Evolutionary conservation across 768 basidiomycete species (phyloP).

Genomic region (Nevesoporus exiguus): DNA sequence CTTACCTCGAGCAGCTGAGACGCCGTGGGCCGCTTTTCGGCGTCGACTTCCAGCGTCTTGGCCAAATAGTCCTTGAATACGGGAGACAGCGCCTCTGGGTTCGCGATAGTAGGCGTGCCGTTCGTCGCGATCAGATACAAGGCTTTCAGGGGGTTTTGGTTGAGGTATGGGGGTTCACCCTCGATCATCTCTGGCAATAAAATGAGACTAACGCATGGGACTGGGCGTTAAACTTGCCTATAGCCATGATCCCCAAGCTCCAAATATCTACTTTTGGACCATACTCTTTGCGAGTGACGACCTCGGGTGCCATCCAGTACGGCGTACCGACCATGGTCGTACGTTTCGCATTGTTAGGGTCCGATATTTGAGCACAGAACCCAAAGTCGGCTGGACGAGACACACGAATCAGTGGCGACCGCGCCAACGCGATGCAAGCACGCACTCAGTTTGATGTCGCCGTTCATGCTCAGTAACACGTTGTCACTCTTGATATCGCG

Average conservation of each 20-base stretch:
- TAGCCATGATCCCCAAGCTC: slow-evolving; percentile 95
- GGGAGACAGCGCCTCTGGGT: slow-evolving; percentile 71
- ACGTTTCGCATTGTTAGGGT: slow-evolving; percentile 83
- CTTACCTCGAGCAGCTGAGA: slow-evolving; percentile 73
- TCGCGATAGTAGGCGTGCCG: slow-evolving; percentile 93
- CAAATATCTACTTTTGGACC: slow-evolving; percentile 99
- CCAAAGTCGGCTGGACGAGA: slow-evolving; percentile 82
- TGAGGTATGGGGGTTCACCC: slow-evolving; percentile 93
- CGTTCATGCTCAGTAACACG: slow-evolving; percentile 85
- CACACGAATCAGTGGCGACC: background rate
- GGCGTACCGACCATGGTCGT: slow-evolving; percentile 99
- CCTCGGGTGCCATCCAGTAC: slow-evolving; percentile 99
- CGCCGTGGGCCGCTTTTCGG: slow-evolving; percentile 89
- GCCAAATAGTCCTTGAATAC: slow-evolving; percentile 89
- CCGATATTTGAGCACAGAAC: slow-evolving; percentile 97
- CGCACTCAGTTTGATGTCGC: slow-evolving; percentile 97
- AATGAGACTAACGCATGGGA: slow-evolving; percentile 6
- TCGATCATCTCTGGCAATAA: slow-evolving; percentile 85
- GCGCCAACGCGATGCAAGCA: slow-evolving; percentile 19
- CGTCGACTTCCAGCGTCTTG: slow-evolving; percentile 89
- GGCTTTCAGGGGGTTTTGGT: slow-evolving; percentile 95
- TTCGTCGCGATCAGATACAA: slow-evolving; percentile 98
- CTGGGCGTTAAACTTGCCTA: slow-evolving; percentile 51
- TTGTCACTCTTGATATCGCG: slow-evolving; percentile 99
- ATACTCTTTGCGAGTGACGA: slow-evolving; percentile 96